Percentiles rank a stretch among this genome's conserved stretches.
These are phyloP conservation scores for Candida alai DNA, from an alignment of 805 yeast genomes.

Conservation along the genomic window DNA sequence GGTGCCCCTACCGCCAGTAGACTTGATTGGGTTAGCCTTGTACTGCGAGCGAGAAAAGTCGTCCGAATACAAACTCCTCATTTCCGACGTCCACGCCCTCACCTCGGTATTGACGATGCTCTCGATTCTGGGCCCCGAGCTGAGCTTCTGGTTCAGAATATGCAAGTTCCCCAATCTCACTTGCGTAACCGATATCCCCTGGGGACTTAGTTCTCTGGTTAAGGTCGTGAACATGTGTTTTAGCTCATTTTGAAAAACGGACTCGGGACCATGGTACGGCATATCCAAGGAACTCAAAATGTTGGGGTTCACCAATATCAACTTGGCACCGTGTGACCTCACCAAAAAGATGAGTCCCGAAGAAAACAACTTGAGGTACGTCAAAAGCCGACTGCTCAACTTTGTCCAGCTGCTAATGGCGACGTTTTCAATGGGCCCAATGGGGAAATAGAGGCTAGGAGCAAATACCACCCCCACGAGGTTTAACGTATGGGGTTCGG, in stretches of 20 bases:
- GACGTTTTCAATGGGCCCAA: constrained; percentile 64
- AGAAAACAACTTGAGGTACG: constrained; percentile 49
- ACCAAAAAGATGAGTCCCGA: constrained; percentile 54
- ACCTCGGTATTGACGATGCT: constrained; percentile 33
- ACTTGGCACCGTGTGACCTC: constrained; percentile 46
- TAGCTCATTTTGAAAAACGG: constrained; percentile 47
- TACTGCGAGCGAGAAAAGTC: constrained; percentile 30
- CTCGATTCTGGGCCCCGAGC: constrained; percentile 19
- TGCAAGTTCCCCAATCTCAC: constrained; percentile 39
- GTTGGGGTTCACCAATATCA: constrained; percentile 52
- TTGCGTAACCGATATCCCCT: constrained; percentile 35
- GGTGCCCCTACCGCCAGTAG: constrained; percentile 26
- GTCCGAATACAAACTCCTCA: constrained; percentile 28
- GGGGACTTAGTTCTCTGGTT: constrained; percentile 33
- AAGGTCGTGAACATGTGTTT: constrained; percentile 31
- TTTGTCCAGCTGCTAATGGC: constrained; percentile 49
- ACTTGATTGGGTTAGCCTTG: constrained; percentile 25
- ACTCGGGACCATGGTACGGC: constrained; percentile 65
- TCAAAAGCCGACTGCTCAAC: constrained; percentile 42
- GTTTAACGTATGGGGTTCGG: constrained; percentile 50
- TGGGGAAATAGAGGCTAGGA: constrained; percentile 66
- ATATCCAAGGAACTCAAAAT: constrained; percentile 51
- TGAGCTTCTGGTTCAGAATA: constrained; percentile 20
- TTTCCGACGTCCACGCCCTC: constrained; percentile 35
- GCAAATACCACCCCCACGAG: constrained; percentile 65